phyloP scores from a whole-genome alignment of 192 early-diverging fungal species.

The Coemansia sp. region DNA sequence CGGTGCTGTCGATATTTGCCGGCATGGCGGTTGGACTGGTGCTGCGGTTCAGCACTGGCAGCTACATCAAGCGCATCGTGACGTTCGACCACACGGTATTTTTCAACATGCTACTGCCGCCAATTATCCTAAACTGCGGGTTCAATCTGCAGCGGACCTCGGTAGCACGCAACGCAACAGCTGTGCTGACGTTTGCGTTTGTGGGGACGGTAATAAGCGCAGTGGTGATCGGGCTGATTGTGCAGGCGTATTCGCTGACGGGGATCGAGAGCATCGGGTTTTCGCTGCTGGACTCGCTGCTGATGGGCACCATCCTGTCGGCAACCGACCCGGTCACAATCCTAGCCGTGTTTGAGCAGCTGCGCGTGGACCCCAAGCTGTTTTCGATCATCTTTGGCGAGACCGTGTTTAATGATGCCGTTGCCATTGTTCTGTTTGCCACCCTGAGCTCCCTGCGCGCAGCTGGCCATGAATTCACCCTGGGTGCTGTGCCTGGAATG shows the following conservation, averaged over 20 bases:
- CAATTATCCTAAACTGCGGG: conserved; percentile 95
- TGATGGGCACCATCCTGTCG: conserved; percentile 90
- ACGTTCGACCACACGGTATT: conserved; percentile 90
- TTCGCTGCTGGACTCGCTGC: conserved; percentile 87
- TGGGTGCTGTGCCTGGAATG: conserved; percentile 61
- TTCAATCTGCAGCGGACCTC: conserved; percentile 88
- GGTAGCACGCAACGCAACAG: conserved; percentile 85
- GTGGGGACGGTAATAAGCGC: conserved; percentile 90
- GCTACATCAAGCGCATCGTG: conserved; percentile 72
- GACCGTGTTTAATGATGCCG: conserved; percentile 93
- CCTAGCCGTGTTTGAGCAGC: conserved; percentile 89
- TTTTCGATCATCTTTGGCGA: conserved; percentile 98
- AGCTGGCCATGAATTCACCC: conserved; percentile 63
- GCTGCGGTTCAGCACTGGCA: conserved; percentile 47
- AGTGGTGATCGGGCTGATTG: conserved; percentile 76
- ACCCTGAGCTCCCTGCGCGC: conserved; percentile 71
- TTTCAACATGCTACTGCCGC: conserved; percentile 95
- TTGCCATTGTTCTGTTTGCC: conserved; percentile 94
- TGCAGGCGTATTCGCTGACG: conserved; percentile 66
- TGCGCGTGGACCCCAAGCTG: conserved; percentile 90
- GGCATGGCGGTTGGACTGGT: conserved; percentile 59
- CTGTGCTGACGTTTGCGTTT: conserved; percentile 92
- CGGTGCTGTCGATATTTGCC: conserved; percentile 90
- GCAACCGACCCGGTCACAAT: conserved; percentile 98
- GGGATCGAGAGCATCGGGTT: conserved; percentile 70